A percentile compares a stretch with the other conserved stretches of the same genome.
Conservation (phyloP, 345 rosid genomes). For the Syzygium jambos region DNA sequence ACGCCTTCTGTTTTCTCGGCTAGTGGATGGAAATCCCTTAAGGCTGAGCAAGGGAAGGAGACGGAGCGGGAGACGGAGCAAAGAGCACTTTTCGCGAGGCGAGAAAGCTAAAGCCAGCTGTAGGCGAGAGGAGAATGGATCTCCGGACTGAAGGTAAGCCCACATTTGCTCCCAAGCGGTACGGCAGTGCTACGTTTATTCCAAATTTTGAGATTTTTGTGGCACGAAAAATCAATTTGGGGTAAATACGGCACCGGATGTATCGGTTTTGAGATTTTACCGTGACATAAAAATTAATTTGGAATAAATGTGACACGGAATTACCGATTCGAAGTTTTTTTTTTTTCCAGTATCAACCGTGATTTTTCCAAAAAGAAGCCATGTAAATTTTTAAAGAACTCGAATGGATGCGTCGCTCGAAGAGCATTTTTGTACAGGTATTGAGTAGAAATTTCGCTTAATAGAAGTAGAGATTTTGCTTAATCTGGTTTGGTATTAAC, state of each 20-base stretch:
- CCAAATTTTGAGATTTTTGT: neutral
- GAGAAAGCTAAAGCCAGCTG: neutral
- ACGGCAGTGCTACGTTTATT: rapidly evolving
- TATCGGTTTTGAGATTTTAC: too few species aligned
- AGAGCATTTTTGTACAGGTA: neutral
- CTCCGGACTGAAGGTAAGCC: neutral
- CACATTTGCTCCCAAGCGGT: neutral
- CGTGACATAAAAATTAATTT: too few species aligned
- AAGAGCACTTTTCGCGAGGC: neutral
- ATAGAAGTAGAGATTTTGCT: neutral
- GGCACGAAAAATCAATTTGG: neutral
- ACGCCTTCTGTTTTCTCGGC: neutral
- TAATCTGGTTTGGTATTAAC: neutral
- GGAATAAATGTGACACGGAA: neutral
- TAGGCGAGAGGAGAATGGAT: neutral
- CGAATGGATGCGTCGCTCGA: neutral
- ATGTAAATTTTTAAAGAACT: neutral
- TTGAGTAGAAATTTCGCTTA: neutral
- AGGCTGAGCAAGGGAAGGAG: neutral
- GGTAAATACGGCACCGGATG: rapidly evolving
- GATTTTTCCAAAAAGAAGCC: neutral
- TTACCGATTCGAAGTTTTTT: neutral
- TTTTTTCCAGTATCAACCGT: rapidly evolving
- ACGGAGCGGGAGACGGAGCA: neutral
- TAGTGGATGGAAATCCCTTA: neutral